Base-by-base conservation (phyloP, 116 monocot species). In the Posidonia oceanica region DNA sequence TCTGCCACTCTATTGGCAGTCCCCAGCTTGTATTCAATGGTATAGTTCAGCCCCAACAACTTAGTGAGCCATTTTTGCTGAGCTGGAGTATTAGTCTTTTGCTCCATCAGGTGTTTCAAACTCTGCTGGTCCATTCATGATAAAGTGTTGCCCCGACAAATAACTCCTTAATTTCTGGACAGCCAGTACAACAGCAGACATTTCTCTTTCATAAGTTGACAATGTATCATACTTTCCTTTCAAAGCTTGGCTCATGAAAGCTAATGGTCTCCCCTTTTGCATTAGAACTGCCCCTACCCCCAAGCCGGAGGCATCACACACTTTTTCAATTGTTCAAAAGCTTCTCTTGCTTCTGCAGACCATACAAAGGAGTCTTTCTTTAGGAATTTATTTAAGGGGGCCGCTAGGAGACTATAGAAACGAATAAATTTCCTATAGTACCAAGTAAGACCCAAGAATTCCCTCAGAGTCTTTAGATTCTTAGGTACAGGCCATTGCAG, bases 191-290 rank as follows among this genome's bases (percentile, higher is more conserved):
- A 70, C 13, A 0, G 2, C 66, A 29, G 42, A n/a, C 42, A 66
- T 42, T n/a, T 66, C 44, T 66, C 40, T 66, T 36, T 66, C 66
- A 16, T 66, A 66, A 0, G 42, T 48, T 15, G 42, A 18, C 18
- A 42, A 16, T 37, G 36, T 14, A 11, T 3, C 5, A 36, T 65
- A 23, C 0, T 13, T 21, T 5, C 7, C 4, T 4, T 12, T 52
- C 3, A 73, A 64, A 16, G 53, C 54, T 53, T 73, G 42, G 37
- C 36, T 73, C 10, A 63, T 18, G 38, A 23, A 73, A 6, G 72
- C 54, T 10, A 38, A 16, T 0, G 54, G 72, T 12, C 23, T 0
- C 3, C 36, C 3, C 14, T 72, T 14, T 42, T 64, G 62, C 4
- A 63, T 3, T 6, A 73, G 29, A 5, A 1, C 63, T 0, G 53